Evolutionary conservation across 768 basidiomycete genomes (phyloP), one percentile per base, ranked within the genome.

Genomic region (Kwoniella sp.): DNA sequence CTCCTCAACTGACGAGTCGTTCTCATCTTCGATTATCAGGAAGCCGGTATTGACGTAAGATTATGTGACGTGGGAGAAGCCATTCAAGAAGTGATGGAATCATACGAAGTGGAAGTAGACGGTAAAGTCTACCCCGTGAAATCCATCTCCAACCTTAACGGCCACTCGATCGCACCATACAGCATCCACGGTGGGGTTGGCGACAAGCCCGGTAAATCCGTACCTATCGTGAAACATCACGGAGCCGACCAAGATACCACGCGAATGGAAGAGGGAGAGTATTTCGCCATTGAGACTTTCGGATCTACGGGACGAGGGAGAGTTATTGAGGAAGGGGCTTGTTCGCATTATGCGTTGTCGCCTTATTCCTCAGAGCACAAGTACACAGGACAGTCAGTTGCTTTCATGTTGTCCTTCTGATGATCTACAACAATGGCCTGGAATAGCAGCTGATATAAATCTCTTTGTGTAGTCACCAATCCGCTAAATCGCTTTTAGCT

Each of bases 191-290:
- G 81, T 7, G 79, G 90, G 17, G 47, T 57, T 2, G 62, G 62
- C 15, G 62, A 64, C 15, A 57, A 52, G 55, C 62, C 62, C 15
- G 90, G 90, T 27, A 99, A 99, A 80, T 91, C 90, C 0, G 88
- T 98, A 1, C 84, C 91, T 36, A 86, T 98, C 49, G 90, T 96
- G 49, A 91, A 89, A 78, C 92, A 89, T 60, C 65, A 66, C 30
- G 79, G 75, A 1, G 67, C 68, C 0, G 85, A 88, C 30, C 55
- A 67, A 25, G 93, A 96, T 76, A 87, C 88, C 65, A 91, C 90
- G 15, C 95, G 91, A 82, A 99, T 99, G 96, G 96, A 98, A 76
- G 96, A 99, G 81, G 96, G 94, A 44, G 96, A 98, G 74, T 97
- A 98, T 77, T 99, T 91, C 78, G 96, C 96, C 9, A 95, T 99